Percentiles rank a stretch among this genome's conserved stretches.
Conservation (phyloP, 2,329 filamentous ascomycete genomes). For the Ascochyta koolunga region DNA sequence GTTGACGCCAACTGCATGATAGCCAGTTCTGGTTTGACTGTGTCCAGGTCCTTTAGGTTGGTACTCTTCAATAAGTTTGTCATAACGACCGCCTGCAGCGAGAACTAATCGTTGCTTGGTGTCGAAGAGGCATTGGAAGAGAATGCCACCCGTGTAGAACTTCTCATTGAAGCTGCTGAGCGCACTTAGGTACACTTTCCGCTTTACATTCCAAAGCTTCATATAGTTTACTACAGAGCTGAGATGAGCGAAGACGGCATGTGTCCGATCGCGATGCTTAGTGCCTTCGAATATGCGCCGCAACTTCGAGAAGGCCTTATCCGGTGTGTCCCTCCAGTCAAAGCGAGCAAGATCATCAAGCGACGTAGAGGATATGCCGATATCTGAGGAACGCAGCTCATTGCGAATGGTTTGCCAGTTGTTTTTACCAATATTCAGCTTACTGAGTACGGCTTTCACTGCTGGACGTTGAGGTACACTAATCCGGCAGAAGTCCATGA, state of each 20-base stretch:
- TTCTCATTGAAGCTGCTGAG: slow-evolving; percentile 88
- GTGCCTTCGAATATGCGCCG: slow-evolving; percentile 61
- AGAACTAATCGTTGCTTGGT: slow-evolving; percentile 82
- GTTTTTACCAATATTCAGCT: slow-evolving; percentile 79
- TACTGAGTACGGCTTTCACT: slow-evolving; percentile 84
- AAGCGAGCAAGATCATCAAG: slow-evolving; percentile 89
- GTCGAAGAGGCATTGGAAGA: slow-evolving; percentile 92
- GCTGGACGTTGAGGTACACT: slow-evolving; percentile 69
- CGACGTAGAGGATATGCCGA: slow-evolving; percentile 86
- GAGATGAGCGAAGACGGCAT: slow-evolving; percentile 74
- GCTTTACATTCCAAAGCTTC: slow-evolving; percentile 74
- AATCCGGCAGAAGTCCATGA: slow-evolving; percentile 91
- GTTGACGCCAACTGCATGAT: slow-evolving; percentile 90
- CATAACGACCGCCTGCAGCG: slow-evolving; percentile 92
- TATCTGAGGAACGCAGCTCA: slow-evolving; percentile 78
- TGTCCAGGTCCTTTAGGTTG: slow-evolving; percentile 70
- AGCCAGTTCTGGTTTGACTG: slow-evolving; percentile 48
- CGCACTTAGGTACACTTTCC: slow-evolving; percentile 83
- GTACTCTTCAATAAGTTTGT: slow-evolving; percentile 84
- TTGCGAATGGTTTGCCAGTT: slow-evolving; percentile 83
- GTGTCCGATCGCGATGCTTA: slow-evolving; percentile 57
- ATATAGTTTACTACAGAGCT: slow-evolving; percentile 78
- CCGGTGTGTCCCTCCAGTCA: slow-evolving; percentile 81
- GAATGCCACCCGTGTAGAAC: slow-evolving; percentile 78
- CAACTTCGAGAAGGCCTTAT: slow-evolving; percentile 73